These are phyloP conservation scores for Chenopodium berlandieri DNA, from an alignment of 148 eudicot genomes.

Conservation along the genomic window DNA sequence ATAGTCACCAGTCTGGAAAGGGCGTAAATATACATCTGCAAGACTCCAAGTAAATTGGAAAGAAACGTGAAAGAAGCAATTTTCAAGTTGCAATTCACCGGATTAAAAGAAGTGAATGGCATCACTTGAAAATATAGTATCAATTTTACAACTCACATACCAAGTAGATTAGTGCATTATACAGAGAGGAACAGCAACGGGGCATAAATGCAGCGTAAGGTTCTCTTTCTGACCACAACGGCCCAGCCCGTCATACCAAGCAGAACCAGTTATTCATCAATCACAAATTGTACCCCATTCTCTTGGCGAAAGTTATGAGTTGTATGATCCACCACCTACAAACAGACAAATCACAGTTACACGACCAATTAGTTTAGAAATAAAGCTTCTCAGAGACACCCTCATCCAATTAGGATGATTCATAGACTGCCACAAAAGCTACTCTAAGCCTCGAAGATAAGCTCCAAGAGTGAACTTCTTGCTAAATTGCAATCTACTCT, in stretches of 20 bases:
- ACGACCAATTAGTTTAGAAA: neutral
- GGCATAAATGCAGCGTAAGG: neutral
- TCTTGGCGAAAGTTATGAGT: conserved; percentile 44
- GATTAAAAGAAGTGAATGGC: neutral
- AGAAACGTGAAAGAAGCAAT: neutral
- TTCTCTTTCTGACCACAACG: neutral
- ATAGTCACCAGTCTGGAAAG: neutral
- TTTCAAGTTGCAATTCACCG: neutral
- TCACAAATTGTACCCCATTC: conserved; percentile 42
- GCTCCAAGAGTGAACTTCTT: no score
- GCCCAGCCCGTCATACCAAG: neutral
- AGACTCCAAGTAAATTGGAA: neutral
- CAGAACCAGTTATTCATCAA: conserved; percentile 39
- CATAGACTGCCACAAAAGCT: neutral
- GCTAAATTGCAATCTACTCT: neutral
- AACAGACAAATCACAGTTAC: neutral
- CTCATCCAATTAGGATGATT: neutral
- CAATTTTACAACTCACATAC: neutral
- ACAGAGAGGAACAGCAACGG: neutral
- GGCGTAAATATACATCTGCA: neutral
- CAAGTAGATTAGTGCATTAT: neutral
- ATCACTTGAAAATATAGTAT: neutral
- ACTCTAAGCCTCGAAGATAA: neutral
- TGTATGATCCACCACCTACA: conserved; percentile 80
- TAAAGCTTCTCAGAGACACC: neutral